phyloP scores from a whole-genome alignment of 2,329 filamentous ascomycete genomes.

The Cytospora piceae region DNA sequence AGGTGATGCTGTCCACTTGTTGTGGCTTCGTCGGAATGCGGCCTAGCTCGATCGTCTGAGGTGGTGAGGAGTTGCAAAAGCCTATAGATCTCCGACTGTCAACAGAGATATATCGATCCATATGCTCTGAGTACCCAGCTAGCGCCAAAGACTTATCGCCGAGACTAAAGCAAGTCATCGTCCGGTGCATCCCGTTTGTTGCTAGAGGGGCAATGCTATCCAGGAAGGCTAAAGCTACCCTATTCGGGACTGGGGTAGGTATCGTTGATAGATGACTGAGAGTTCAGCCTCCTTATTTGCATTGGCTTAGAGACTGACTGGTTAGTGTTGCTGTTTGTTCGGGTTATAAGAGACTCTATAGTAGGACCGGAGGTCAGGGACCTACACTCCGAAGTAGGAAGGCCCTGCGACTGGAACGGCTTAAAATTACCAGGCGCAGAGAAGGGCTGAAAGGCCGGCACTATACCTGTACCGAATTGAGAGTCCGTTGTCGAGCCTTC shows the following conservation, averaged over 20 bases:
- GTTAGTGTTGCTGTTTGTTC: conserved; percentile 47
- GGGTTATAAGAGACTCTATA: conserved; percentile 46
- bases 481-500: conserved; percentile 2
- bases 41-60: conserved; percentile 8
- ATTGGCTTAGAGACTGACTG: conserved; percentile 35
- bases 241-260: conserved; percentile 34
- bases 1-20: no score
- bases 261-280: conserved; percentile 41
- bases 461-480: neutral
- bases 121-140: conserved; percentile 33
- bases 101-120: conserved; percentile 50
- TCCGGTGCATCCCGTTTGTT: conserved; percentile 41
- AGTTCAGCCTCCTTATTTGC: conserved; percentile 45
- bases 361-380: conserved; percentile 49
- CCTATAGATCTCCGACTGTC: conserved; percentile 23
- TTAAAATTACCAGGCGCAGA: conserved; percentile 27
- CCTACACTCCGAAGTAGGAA: conserved; percentile 44
- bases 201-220: conserved; percentile 31
- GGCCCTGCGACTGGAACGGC: conserved; percentile 30
- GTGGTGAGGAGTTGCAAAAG: neutral
- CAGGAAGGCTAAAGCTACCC: conserved; percentile 30
- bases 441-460: conserved; percentile 18
- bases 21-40: no score
- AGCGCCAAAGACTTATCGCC: conserved; percentile 32
- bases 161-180: conserved; percentile 35